Evolutionary conservation across 768 basidiomycete genomes (phyloP).

Genomic region (Strobilomyces echinocephalus): DNA sequence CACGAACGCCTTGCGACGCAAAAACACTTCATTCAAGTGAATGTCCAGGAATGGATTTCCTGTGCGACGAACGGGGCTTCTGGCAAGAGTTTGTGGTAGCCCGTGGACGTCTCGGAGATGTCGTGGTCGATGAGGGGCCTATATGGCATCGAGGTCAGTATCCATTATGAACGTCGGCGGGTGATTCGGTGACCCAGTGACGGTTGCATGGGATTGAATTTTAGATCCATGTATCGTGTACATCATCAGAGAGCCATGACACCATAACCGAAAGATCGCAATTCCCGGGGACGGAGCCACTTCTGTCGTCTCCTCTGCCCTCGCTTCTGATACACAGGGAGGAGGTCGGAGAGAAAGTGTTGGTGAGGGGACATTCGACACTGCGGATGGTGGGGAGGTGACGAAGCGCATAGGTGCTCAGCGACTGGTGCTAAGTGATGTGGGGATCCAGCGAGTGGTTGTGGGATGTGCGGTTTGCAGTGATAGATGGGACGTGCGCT

Average conservation of each 20-base stretch:
- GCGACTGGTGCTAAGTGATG: no score
- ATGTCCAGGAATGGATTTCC: constrained; percentile 55
- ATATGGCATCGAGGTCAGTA: constrained; percentile 68
- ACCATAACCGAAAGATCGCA: constrained; percentile 56
- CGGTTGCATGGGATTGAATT: background rate
- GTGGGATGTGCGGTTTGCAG: background rate
- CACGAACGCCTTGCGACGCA: constrained; percentile 46
- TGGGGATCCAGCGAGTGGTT: constrained; percentile 50
- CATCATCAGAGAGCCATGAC: constrained; percentile 55
- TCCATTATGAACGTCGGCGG: background rate
- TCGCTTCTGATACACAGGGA: no score
- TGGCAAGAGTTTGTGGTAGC: constrained; percentile 55
- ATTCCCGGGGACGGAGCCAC: constrained; percentile 74
- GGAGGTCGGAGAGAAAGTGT: constrained; percentile 44
- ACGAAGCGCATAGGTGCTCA: constrained; percentile 45
- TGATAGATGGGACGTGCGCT: constrained; percentile 51
- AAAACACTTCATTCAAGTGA: constrained; percentile 59
- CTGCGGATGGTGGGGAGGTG: constrained; percentile 18
- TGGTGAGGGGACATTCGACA: constrained; percentile 83
- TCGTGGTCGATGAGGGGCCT: constrained; percentile 68
- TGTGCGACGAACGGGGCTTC: constrained; percentile 50
- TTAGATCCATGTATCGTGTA: constrained; percentile 79
- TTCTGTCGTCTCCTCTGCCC: constrained; percentile 45
- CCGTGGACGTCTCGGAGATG: constrained; percentile 36
- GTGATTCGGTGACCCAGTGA: background rate